phyloP scores from a whole-genome alignment of 2,329 filamentous ascomycete genomes.

The Colletotrichum caudatum region DNA sequence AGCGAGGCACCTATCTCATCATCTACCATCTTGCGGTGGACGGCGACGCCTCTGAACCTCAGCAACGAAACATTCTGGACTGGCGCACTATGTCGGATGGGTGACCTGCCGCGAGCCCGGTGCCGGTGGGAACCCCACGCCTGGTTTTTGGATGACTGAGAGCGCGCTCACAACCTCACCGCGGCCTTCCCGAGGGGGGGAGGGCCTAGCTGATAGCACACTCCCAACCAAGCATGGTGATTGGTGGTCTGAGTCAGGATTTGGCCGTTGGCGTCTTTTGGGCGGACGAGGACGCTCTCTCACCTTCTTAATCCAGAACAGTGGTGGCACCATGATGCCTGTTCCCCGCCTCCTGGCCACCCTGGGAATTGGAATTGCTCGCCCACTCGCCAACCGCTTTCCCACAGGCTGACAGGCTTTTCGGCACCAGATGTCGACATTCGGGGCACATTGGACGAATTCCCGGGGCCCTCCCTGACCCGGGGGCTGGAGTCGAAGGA shows the following conservation, averaged over 20 bases:
- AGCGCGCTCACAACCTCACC: constrained; percentile 28
- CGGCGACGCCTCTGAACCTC: constrained; percentile 16
- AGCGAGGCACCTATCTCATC: not conserved
- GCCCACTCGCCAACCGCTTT: constrained; percentile 21
- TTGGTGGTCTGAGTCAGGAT: constrained; percentile 42
- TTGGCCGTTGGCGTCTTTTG: constrained; percentile 39
- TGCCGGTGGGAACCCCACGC: constrained; percentile 6
- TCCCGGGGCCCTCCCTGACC: constrained; percentile 21
- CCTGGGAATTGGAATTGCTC: constrained; percentile 39
- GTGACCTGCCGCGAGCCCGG: constrained; percentile 8
- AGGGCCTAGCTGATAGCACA: constrained; percentile 37
- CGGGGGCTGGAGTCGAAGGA: constrained; percentile 20
- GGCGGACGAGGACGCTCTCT: constrained; percentile 28
- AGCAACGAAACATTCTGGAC: constrained; percentile 15
- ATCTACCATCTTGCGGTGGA: not conserved
- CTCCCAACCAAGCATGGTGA: constrained; percentile 10
- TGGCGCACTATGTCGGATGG: constrained; percentile 24
- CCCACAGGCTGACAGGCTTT: constrained; percentile 26
- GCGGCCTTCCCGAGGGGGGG: constrained; percentile 39
- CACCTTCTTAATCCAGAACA: constrained; percentile 43
- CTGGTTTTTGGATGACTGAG: constrained; percentile 23
- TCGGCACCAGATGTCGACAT: constrained; percentile 32
- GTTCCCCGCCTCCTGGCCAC: constrained; percentile 40
- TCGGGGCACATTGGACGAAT: constrained; percentile 28
- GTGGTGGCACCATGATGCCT: constrained; percentile 39